A percentile compares a stretch with the other conserved stretches of the same genome.
phyloP scores from a whole-genome alignment of 2,329 filamentous ascomycete genomes.

The Chrysoporthe deuterocubensis region DNA sequence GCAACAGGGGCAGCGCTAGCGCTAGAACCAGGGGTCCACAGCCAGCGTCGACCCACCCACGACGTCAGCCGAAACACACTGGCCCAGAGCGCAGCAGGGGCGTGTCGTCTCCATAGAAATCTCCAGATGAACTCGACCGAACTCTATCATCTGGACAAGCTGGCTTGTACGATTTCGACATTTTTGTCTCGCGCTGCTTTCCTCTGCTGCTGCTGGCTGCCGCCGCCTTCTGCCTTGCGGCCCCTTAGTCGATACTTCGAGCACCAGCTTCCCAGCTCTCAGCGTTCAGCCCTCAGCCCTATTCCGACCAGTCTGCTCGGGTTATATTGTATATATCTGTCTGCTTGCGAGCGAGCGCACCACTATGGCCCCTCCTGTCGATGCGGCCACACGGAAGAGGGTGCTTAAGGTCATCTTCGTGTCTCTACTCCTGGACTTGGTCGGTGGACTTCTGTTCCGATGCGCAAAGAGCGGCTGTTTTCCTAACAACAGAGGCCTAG shows the following conservation, averaged over 20 bases:
- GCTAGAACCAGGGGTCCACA: background rate
- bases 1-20: too few species aligned
- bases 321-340: background rate
- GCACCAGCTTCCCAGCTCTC: background rate
- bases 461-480: slow-evolving; percentile 11
- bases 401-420: slow-evolving; percentile 88
- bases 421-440: slow-evolving; percentile 86
- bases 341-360: background rate
- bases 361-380: slow-evolving; percentile 48
- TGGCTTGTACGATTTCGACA: slow-evolving; percentile 9
- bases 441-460: slow-evolving; percentile 49
- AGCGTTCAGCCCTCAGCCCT: background rate
- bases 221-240: background rate
- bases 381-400: slow-evolving; percentile 68
- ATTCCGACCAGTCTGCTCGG: background rate
- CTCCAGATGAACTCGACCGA: background rate
- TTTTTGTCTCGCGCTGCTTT: background rate
- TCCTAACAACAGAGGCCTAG: slow-evolving; percentile 49
- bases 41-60: background rate
- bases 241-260: background rate
- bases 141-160: background rate
- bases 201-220: background rate
- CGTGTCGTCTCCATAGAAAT: slow-evolving; percentile 13
- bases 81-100: background rate
- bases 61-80: slow-evolving; percentile 15